Conservation (phyloP, 2,329 filamentous ascomycete genomes). For the Botrytis porri region DNA sequence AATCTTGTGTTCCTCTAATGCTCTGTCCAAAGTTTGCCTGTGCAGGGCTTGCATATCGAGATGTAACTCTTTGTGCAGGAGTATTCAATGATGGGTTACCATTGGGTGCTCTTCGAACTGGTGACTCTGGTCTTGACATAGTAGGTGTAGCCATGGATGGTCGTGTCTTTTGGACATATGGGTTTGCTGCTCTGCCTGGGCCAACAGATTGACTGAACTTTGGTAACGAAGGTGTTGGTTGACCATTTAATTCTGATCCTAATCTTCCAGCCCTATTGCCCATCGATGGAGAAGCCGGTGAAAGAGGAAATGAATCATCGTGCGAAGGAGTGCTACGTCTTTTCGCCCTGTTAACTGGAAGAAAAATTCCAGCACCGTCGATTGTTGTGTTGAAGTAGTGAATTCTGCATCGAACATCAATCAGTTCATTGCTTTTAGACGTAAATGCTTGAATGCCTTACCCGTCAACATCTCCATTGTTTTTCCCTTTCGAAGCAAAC, state of each 20-base stretch:
- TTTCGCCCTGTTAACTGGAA: slow-evolving; percentile 78
- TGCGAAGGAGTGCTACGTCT: slow-evolving; percentile 60
- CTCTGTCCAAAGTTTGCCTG: slow-evolving; percentile 63
- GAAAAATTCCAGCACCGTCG: slow-evolving; percentile 86
- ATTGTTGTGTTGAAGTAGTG: slow-evolving; percentile 79
- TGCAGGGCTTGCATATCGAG: slow-evolving; percentile 61
- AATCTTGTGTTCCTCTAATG: slow-evolving; percentile 51
- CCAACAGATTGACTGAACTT: slow-evolving; percentile 90
- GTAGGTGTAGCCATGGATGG: slow-evolving; percentile 68
- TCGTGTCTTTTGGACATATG: slow-evolving; percentile 67
- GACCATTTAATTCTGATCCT: slow-evolving; percentile 57
- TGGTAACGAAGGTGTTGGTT: slow-evolving; percentile 62
- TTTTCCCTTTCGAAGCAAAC: slow-evolving; percentile 83
- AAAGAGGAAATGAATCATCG: slow-evolving; percentile 56
- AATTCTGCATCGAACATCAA: slow-evolving; percentile 45
- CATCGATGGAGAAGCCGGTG: slow-evolving; percentile 62
- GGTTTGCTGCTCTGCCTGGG: slow-evolving; percentile 64
- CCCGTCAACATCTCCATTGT: slow-evolving; percentile 95
- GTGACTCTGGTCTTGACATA: slow-evolving; percentile 71
- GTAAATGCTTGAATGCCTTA: slow-evolving; percentile 46
- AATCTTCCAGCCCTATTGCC: slow-evolving; percentile 48
- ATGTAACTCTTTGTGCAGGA: slow-evolving; percentile 49
- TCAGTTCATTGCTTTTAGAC: slow-evolving; percentile 15
- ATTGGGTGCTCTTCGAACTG: slow-evolving; percentile 64
- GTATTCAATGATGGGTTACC: slow-evolving; percentile 57